phyloP scores from a whole-genome alignment of 176 grass and related monocot genomes.

The Triticum turgidum region DNA sequence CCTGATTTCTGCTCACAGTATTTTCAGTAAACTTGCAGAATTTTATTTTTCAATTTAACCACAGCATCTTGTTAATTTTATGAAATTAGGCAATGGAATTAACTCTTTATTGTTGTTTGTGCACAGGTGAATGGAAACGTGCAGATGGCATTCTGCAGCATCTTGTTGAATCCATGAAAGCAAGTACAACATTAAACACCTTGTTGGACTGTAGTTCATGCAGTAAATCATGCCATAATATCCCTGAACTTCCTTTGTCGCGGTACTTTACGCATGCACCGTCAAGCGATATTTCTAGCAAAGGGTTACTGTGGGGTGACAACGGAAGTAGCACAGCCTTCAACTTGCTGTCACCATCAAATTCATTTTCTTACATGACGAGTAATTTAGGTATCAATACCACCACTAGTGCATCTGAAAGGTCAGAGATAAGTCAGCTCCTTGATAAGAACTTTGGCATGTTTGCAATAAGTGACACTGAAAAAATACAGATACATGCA shows the following conservation, averaged over 20 bases:
- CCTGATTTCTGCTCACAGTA: slow-evolving; percentile 3
- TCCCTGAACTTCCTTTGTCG: slow-evolving; percentile 64
- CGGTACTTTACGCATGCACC: slow-evolving; percentile 47
- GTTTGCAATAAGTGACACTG: slow-evolving; percentile 41
- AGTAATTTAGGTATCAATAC: slow-evolving; percentile 33
- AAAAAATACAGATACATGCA: slow-evolving; percentile 76
- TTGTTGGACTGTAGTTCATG: slow-evolving; percentile 40
- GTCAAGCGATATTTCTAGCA: slow-evolving; percentile 47
- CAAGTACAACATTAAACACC: slow-evolving; percentile 22
- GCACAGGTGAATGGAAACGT: slow-evolving; percentile 83
- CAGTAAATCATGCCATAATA: slow-evolving; percentile 32
- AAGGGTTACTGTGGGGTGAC: slow-evolving; percentile 75
- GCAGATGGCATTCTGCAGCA: slow-evolving; percentile 59
- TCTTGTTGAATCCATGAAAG: slow-evolving; percentile 66
- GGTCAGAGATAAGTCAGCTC: slow-evolving; percentile 54
- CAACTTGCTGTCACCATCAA: slow-evolving; percentile 47
- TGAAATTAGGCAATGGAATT: slow-evolving; percentile 6
- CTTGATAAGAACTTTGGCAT: slow-evolving; percentile 53
- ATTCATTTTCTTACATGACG: slow-evolving; percentile 43
- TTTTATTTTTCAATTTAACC: slow-evolving; percentile 4
- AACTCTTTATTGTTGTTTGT: slow-evolving; percentile 27
- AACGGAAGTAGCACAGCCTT: slow-evolving; percentile 43
- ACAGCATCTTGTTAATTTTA: slow-evolving; percentile 2
- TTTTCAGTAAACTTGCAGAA: background rate
- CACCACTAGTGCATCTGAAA: slow-evolving; percentile 41